These are phyloP conservation scores for Cercophora newfieldiana DNA, from an alignment of 495 filamentous ascomycete species.

Conservation along the genomic window DNA sequence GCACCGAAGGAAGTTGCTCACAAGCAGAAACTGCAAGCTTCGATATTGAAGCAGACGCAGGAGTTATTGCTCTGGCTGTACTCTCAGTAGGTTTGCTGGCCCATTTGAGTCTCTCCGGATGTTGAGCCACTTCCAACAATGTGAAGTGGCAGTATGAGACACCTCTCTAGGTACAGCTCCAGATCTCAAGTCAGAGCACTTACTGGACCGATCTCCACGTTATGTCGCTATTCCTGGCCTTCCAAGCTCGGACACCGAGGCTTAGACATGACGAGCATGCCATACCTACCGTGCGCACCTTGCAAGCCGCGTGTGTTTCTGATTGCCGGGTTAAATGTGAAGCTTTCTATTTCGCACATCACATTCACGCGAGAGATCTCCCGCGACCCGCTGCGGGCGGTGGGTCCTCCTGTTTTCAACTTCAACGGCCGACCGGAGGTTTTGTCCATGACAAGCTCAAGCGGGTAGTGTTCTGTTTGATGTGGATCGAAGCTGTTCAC, in stretches of 20 bases:
- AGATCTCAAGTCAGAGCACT: not conserved
- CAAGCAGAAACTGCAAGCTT: too few species aligned
- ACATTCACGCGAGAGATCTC: not conserved
- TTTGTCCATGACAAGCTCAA: not conserved
- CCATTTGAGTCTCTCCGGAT: too few species aligned
- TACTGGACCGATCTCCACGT: not conserved
- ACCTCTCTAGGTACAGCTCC: too few species aligned
- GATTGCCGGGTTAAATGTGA: conserved; percentile 11
- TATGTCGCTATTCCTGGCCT: not conserved
- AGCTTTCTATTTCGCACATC: conserved; percentile 4
- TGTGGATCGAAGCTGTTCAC: not conserved
- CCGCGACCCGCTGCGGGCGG: not conserved
- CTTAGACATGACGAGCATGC: not conserved
- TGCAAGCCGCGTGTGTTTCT: conserved; percentile 10
- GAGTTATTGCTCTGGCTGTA: too few species aligned
- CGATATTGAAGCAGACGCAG: too few species aligned
- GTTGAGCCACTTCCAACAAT: too few species aligned
- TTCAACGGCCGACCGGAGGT: not conserved
- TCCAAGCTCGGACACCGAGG: not conserved
- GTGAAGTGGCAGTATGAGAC: too few species aligned
- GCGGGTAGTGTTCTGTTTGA: not conserved
- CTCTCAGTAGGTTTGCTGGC: too few species aligned
- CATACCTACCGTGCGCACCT: not conserved
- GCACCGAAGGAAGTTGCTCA: too few species aligned
- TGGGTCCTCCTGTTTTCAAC: not conserved